Percentiles rank a stretch among this genome's conserved stretches.
Conservation (phyloP, 768 basidiomycete species). For the Russula sp. region DNA sequence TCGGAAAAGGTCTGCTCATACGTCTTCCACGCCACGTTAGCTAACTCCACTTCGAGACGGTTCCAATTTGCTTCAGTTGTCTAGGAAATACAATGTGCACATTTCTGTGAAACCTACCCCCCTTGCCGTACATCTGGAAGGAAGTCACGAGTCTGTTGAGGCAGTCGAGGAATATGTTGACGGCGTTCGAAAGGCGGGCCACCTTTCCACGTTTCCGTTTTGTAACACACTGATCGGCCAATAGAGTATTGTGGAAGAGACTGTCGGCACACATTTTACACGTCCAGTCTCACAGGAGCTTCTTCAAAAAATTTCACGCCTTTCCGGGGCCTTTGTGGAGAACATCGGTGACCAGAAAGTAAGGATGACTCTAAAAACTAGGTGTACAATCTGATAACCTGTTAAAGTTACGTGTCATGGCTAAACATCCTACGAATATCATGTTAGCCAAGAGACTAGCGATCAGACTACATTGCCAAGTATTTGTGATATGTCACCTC, state of each 20-base stretch:
- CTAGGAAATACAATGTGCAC: conserved; percentile 53
- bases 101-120: conserved; percentile 52
- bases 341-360: conserved; percentile 36
- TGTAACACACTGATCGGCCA: background rate
- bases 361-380: conserved; percentile 31
- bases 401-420: conserved; percentile 49
- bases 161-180: conserved; percentile 41
- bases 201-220: background rate
- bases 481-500: background rate
- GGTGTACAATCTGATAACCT: background rate
- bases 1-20: conserved; percentile 54
- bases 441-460: conserved; percentile 45
- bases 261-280: conserved; percentile 38
- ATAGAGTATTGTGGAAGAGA: conserved; percentile 30
- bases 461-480: conserved; percentile 43
- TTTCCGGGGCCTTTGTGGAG: conserved; percentile 58
- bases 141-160: conserved; percentile 45
- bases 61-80: conserved; percentile 48
- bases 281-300: conserved; percentile 38
- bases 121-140: conserved; percentile 52
- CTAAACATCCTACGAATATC: conserved; percentile 35
- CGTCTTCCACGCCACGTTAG: background rate
- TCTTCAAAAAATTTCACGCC: conserved; percentile 60
- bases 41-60: conserved; percentile 43
- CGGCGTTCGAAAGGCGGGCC: conserved; percentile 42